Conservation (phyloP, 2,329 filamentous ascomycete species). For the Hypomyces rosellus region DNA sequence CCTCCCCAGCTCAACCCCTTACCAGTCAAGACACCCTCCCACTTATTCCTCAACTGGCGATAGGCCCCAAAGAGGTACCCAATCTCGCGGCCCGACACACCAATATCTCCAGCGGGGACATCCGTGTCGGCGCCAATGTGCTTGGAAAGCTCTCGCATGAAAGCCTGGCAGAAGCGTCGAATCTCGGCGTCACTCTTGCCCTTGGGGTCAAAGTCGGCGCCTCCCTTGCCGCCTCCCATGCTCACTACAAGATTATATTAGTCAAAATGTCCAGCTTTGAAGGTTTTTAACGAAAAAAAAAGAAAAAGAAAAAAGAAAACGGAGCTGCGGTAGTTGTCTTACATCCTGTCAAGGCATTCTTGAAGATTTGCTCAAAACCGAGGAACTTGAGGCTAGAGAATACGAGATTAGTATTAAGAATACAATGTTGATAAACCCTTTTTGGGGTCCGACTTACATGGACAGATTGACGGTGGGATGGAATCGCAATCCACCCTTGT, state of each 20-base stretch:
- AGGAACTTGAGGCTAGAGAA: conserved; percentile 74
- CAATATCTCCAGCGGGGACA: conserved; percentile 95
- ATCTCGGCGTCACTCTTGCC: conserved; percentile 97
- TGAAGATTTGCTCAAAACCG: conserved; percentile 99
- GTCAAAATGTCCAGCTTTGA: background rate
- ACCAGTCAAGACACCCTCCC: conserved; percentile 93
- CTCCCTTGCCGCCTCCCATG: conserved; percentile 97
- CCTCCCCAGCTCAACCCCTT: conserved; percentile 94
- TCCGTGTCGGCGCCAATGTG: conserved; percentile 96
- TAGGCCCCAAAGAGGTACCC: conserved; percentile 94
- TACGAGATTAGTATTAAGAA: background rate
- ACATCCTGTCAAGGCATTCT: conserved; percentile 96
- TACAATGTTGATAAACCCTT: background rate
- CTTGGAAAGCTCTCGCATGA: conserved; percentile 93
- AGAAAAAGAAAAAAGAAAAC: too few relatives aligned
- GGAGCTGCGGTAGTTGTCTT: conserved; percentile 35
- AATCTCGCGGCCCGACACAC: conserved; percentile 85
- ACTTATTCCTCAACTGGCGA: conserved; percentile 79
- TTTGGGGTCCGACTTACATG: conserved; percentile 39
- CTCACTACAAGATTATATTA: conserved; percentile 27
- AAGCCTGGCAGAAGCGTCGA: conserved; percentile 89
- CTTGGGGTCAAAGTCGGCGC: conserved; percentile 98
- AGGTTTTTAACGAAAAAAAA: too few relatives aligned
- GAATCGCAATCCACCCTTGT: conserved; percentile 95
- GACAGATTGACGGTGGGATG: conserved; percentile 81